phyloP scores from a whole-genome alignment of 2,329 filamentous ascomycete species.

The Diaporthe vexans region DNA sequence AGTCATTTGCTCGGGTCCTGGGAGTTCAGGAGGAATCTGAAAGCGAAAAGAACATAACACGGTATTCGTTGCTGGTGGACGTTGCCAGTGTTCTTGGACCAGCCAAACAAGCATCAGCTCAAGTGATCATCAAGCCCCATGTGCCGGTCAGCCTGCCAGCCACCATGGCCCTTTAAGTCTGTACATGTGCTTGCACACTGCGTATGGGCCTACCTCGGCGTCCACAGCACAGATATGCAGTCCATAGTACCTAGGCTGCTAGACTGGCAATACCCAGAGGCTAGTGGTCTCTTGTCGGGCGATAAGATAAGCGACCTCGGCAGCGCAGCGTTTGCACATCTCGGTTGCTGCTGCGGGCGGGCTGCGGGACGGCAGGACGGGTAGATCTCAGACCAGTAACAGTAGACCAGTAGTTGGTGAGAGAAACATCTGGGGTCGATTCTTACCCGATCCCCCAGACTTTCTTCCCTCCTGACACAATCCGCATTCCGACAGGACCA shows the following conservation, averaged over 20 bases:
- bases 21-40: slow-evolving; percentile 37
- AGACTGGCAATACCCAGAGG: background rate
- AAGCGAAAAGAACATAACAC: slow-evolving; percentile 38
- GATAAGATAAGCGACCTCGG: slow-evolving; percentile 37
- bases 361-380: slow-evolving; percentile 21
- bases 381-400: slow-evolving; percentile 20
- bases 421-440: slow-evolving; percentile 19
- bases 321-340: slow-evolving; percentile 26
- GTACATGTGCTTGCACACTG: slow-evolving; percentile 4
- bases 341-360: slow-evolving; percentile 11
- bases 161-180: background rate
- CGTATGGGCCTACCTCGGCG: background rate
- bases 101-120: background rate
- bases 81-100: background rate
- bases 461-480: slow-evolving; percentile 3
- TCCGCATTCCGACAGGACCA: background rate
- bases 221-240: background rate
- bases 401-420: slow-evolving; percentile 7
- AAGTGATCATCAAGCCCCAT: background rate
- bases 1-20: slow-evolving; percentile 33
- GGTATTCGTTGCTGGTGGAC: background rate
- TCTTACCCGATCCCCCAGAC: slow-evolving; percentile 9
- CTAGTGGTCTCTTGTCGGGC: background rate
- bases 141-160: background rate
- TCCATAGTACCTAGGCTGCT: too few species aligned